phyloP scores from a whole-genome alignment of 169 alveolate species.

The Perkinsus olseni region DNA sequence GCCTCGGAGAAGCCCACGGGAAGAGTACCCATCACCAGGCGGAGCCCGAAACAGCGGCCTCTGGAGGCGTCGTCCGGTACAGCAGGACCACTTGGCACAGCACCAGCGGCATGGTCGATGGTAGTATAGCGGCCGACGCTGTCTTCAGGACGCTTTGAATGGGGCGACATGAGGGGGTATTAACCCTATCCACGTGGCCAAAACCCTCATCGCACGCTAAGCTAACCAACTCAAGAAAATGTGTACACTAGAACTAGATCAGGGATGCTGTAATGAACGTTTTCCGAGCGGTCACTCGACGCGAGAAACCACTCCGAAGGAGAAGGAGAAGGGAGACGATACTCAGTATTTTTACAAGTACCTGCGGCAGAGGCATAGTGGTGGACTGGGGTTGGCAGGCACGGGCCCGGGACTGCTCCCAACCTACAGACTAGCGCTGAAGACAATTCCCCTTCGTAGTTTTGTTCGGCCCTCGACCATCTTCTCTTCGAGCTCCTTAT shows the following conservation, averaged over 20 bases:
- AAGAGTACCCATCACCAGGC: neutral
- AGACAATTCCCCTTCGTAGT: slow-evolving; percentile 95
- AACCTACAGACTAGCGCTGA: slow-evolving; percentile 91
- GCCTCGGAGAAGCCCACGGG: neutral
- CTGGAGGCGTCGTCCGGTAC: neutral
- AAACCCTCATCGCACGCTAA: no score
- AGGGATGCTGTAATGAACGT: no score
- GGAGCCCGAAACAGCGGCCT: neutral
- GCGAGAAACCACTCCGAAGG: no score
- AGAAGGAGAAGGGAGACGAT: no score
- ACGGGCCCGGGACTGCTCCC: neutral
- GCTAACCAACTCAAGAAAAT: no score
- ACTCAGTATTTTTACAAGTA: no score
- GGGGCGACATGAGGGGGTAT: no score
- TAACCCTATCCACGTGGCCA: no score
- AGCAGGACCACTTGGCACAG: neutral
- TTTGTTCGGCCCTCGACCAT: slow-evolving; percentile 79
- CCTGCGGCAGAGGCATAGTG: no score
- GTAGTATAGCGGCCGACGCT: neutral
- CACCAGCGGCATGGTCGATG: neutral
- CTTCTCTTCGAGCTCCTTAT: slow-evolving; percentile 81
- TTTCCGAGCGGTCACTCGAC: no score
- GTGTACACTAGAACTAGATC: no score
- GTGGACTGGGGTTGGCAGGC: no score
- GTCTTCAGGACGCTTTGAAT: neutral